Conservation (phyloP, 352 stramenopile species). For the Pilasporangium apinafurcum region DNA sequence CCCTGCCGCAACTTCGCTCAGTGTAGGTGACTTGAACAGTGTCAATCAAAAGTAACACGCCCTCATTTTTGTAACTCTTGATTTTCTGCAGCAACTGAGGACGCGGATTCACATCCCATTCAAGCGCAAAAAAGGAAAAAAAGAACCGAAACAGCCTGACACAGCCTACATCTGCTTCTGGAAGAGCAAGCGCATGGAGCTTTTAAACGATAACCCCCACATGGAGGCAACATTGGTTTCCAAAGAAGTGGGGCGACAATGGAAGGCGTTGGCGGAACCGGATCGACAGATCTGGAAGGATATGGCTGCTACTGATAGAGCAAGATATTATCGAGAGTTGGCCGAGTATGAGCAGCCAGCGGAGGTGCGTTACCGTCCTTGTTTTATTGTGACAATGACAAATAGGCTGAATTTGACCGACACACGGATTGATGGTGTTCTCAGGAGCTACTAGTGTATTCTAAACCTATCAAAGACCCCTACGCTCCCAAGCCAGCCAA, state of each 20-base stretch:
- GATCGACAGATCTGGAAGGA: conserved; percentile 43
- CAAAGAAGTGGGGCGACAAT: conserved; percentile 38
- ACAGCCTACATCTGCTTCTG: conserved; percentile 67
- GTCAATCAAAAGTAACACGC: too few species aligned
- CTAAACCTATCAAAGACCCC: conserved; percentile 24
- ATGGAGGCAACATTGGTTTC: conserved; percentile 36
- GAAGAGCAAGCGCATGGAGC: conserved; percentile 29
- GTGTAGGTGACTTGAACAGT: too few species aligned
- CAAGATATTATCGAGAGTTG: conserved; percentile 48
- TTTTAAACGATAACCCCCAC: conserved; percentile 31
- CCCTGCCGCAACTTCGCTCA: too few species aligned
- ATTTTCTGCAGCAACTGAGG: conserved; percentile 1
- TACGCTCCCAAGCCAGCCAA: conserved; percentile 31
- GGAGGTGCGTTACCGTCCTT: background rate
- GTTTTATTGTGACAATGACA: too few species aligned
- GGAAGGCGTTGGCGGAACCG: conserved; percentile 27
- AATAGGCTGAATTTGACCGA: background rate
- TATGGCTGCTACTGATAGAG: conserved; percentile 35
- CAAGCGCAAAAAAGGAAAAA: conserved; percentile 29
- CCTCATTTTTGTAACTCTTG: too few species aligned
- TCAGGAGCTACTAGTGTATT: background rate
- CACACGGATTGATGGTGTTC: background rate
- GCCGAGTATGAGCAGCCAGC: conserved; percentile 20
- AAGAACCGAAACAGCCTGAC: conserved; percentile 42
- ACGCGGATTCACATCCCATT: conserved; percentile 4